Conservation (phyloP, 805 yeast species). For the Candida silvatica region DNA sequence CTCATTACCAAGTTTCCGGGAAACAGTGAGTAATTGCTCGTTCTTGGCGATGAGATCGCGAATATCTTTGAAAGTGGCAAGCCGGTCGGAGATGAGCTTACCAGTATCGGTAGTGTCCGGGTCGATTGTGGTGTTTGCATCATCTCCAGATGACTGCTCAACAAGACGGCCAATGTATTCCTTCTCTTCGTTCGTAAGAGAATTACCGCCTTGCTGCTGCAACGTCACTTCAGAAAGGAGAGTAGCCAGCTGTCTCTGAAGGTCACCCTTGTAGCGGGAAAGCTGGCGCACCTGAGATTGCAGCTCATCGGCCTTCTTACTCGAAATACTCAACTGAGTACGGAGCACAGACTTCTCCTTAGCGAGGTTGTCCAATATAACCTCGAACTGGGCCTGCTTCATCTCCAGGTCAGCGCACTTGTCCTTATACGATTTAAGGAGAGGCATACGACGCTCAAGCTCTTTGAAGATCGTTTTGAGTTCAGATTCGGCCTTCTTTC, state of each 20-base stretch:
- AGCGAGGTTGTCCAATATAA: conserved; percentile 44
- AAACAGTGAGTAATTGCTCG: conserved; percentile 57
- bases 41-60: conserved; percentile 68
- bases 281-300: conserved; percentile 39
- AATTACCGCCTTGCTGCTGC: conserved; percentile 45
- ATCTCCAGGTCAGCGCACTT: conserved; percentile 48
- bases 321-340: conserved; percentile 15
- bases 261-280: conserved; percentile 54
- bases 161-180: conserved; percentile 53
- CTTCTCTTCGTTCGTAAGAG: conserved; percentile 52
- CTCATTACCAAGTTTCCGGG: conserved; percentile 63
- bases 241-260: conserved; percentile 76
- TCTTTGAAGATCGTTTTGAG: conserved; percentile 66
- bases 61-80: conserved; percentile 61
- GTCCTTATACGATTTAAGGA: conserved; percentile 56
- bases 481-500: conserved; percentile 61
- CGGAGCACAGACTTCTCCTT: conserved; percentile 28
- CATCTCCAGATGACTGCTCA: conserved; percentile 12
- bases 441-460: conserved; percentile 71
- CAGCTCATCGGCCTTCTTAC: conserved; percentile 29
- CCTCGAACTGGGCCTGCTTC: conserved; percentile 45
- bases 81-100: conserved; percentile 57
- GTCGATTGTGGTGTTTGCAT: conserved; percentile 3
- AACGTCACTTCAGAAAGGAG: conserved; percentile 60
- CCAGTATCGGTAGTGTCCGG: conserved; percentile 56